Base-by-base conservation (phyloP, 2,329 filamentous ascomycete genomes). In the Cercospora zeina region DNA sequence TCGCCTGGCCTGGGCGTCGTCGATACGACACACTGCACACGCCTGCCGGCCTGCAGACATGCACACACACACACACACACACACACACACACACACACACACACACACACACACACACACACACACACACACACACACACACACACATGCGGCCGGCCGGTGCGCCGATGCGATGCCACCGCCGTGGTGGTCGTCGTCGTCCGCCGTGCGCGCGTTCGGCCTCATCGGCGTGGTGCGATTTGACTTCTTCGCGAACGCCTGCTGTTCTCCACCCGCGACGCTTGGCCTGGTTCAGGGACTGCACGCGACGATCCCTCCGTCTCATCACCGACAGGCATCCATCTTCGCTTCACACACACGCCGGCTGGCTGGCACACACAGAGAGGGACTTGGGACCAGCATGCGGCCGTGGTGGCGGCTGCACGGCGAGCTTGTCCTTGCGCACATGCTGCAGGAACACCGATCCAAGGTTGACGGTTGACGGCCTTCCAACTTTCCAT, bases 191-290 rank as follows among this genome's bases (percentile, higher is more conserved):
- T 19, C 21, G 19, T 45, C 19, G 39, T 16, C 39, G 39, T 45
- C 39, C 39, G 39, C 39, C 6, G 39, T 45, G 39, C 19, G 21
- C 39, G 3, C 39, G 4, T 19, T 11, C 16, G 39, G 2, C 39
- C 16, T 21, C 39, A 4, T 45, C 39, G 39, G 11, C 39, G 39
- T 14, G 10, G 24, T 45, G 39, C 39, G 9, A 16, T 45, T 45
- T 45, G 39, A 45, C 39, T 45, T 45, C 39, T 45, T 45, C 39
- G 39, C 39, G 39, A 45, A 45, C 39, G 21, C 39, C 39, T n/a
- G 37, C 16, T 21, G 37, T 8, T n/a, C 37, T 42, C 37, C 39
- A 45, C 39, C 19, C 39, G 16, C 16, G 37, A 42, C 37, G 37
- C 37, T 45, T 45, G 39, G 39, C 39, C 39, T 19, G 11, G 16